Percentiles rank a stretch among this genome's conserved stretches.
phyloP scores from a whole-genome alignment of 2,329 filamentous ascomycete genomes.

The Aphanocladium album region DNA sequence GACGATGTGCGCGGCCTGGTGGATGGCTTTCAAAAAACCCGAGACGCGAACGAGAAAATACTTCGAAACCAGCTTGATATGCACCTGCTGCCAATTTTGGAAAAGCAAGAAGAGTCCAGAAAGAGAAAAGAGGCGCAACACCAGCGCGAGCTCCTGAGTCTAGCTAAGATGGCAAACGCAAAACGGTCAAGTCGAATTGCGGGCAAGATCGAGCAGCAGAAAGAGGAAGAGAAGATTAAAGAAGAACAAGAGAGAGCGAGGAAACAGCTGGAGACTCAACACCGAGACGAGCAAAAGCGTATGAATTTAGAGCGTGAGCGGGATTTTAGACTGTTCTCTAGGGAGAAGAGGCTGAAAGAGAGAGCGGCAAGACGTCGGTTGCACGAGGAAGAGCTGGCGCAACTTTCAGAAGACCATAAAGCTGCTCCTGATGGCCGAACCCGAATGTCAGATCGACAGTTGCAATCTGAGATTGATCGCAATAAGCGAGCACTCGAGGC shows the following conservation, averaged over 20 bases:
- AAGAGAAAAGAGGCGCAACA: slow-evolving; percentile 64
- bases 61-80: slow-evolving; percentile 67
- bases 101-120: slow-evolving; percentile 69
- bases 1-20: slow-evolving; percentile 72
- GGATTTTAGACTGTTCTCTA: slow-evolving; percentile 72
- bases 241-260: slow-evolving; percentile 55
- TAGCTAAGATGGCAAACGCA: slow-evolving; percentile 86
- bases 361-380: slow-evolving; percentile 77
- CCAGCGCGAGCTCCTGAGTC: slow-evolving; percentile 72
- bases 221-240: slow-evolving; percentile 63
- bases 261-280: slow-evolving; percentile 58
- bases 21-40: slow-evolving; percentile 65
- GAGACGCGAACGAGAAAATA: slow-evolving; percentile 79
- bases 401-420: slow-evolving; percentile 71
- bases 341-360: slow-evolving; percentile 81
- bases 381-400: slow-evolving; percentile 77
- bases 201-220: slow-evolving; percentile 71
- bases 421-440: slow-evolving; percentile 49
- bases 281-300: slow-evolving; percentile 60
- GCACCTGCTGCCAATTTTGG: slow-evolving; percentile 78
- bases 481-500: slow-evolving; percentile 71
- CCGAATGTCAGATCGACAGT: slow-evolving; percentile 70
- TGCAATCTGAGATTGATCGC: slow-evolving; percentile 77
- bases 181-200: slow-evolving; percentile 91
- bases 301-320: slow-evolving; percentile 64